Evolutionary conservation across 2,329 filamentous ascomycete species (phyloP).

Genomic region (Phialocephala sp.): DNA sequence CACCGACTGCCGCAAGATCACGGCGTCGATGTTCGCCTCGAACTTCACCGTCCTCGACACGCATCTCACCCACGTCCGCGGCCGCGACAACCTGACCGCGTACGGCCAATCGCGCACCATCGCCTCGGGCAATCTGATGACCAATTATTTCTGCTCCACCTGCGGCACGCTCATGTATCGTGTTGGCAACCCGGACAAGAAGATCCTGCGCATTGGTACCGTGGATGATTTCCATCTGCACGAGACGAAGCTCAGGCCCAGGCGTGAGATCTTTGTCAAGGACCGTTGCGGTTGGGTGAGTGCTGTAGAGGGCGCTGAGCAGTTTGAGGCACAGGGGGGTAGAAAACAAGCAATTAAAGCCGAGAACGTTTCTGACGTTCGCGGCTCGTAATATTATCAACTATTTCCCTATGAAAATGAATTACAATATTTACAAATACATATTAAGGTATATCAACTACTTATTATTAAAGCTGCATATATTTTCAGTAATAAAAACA

Average conservation of each 20-base stretch:
- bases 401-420: too few species aligned
- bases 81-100: conserved; percentile 54
- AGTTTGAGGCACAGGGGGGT: conserved; percentile 12
- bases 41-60: conserved; percentile 58
- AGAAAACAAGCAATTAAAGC: too few species aligned
- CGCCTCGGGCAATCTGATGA: conserved; percentile 55
- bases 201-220: conserved; percentile 61
- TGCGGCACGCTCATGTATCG: conserved; percentile 69
- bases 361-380: too few species aligned
- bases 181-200: conserved; percentile 48
- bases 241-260: conserved; percentile 61
- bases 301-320: conserved; percentile 43
- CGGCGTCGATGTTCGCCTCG: conserved; percentile 65
- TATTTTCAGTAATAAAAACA: too few species aligned
- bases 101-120: conserved; percentile 56
- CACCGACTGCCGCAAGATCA: conserved; percentile 66
- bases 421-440: too few species aligned
- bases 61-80: conserved; percentile 55
- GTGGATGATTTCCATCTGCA: conserved; percentile 65
- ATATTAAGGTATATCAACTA: too few species aligned
- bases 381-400: too few species aligned
- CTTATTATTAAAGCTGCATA: too few species aligned
- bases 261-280: conserved; percentile 57
- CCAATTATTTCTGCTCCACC: conserved; percentile 63
- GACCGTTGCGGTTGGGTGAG: conserved; percentile 57